phyloP scores from a whole-genome alignment of 2,329 filamentous ascomycete species.

The Magnaporthales sp. region DNA sequence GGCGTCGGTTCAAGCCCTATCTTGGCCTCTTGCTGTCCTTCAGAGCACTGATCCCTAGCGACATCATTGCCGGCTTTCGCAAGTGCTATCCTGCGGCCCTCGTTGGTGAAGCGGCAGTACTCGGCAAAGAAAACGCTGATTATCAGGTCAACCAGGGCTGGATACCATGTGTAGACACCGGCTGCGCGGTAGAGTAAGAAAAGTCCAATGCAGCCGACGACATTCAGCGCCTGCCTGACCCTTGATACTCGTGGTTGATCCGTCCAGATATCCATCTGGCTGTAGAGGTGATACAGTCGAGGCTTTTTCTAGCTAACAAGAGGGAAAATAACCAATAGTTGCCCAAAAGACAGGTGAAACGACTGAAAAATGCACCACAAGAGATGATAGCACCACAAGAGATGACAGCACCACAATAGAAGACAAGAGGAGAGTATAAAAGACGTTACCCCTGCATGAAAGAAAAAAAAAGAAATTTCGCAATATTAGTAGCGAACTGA shows the following conservation, averaged over 20 bases:
- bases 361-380: too few relatives aligned
- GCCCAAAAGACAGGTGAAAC: too few relatives aligned
- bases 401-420: too few relatives aligned
- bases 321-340: background rate
- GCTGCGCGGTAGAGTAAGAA: background rate
- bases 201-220: background rate
- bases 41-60: background rate
- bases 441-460: too few relatives aligned
- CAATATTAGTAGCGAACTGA: too few relatives aligned
- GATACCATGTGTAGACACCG: background rate
- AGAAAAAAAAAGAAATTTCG: too few relatives aligned
- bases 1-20: background rate
- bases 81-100: background rate
- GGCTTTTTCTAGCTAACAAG: background rate
- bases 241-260: background rate
- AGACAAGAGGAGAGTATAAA: too few relatives aligned
- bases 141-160: background rate
- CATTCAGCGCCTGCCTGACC: background rate
- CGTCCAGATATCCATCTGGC: background rate
- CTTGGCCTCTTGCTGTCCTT: background rate
- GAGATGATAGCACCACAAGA: too few relatives aligned
- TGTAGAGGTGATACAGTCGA: background rate
- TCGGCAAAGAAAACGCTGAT: background rate
- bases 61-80: background rate
- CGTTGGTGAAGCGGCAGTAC: background rate